Evolutionary conservation across 148 eudicot genomes (phyloP), one percentile per base, ranked within the genome.

Genomic region (Rheum nobile): DNA sequence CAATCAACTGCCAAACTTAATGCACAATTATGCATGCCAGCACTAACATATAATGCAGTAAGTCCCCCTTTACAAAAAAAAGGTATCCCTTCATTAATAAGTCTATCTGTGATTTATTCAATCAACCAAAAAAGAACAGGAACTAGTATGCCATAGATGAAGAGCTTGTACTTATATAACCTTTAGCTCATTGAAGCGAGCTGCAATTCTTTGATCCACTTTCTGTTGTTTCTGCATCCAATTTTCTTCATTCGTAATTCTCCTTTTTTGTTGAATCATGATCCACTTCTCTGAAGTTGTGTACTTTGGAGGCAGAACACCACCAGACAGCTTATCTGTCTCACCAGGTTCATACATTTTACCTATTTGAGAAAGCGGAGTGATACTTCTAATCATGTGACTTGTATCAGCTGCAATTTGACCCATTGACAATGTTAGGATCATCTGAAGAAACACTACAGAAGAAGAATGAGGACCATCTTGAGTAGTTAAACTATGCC

Each of bases 221-320:
- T 87, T 88, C 74, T 82, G 90, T 76, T 88, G 83, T 79, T 92
- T 92, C 34, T 79, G 83, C 72, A 75, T 78, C 96, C 89, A 87
- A 32, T 80, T 88, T 75, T 90, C 85, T 55, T 90, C 92, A 38
- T 75, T 72, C 28, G 79, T 73, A 74, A 81, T 78, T 80, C 83
- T 90, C 78, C 84, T 88, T 79, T 88, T 88, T 77, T 86, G 90
- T 43, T 83, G 90, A 78, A 84, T 87, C 82, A 85, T 77, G 74
- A 95, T 87, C 99, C 94, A 91, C 84, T 85, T 88, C 73, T 91
- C 99, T 39, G 88, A 79, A 28, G 89, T 86, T 34, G 97, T 88
- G 73, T 85, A 83, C 70, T 84, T 92, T 35, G 97, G 85, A 65
- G 91, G 79, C 29, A 77, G 82, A 75, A 79, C 71, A 59, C 77